Percentiles rank a stretch among this genome's conserved stretches.
These are phyloP conservation scores for Eutrema yunnanense DNA, from an alignment of 345 rosid genomes.

Conservation along the genomic window DNA sequence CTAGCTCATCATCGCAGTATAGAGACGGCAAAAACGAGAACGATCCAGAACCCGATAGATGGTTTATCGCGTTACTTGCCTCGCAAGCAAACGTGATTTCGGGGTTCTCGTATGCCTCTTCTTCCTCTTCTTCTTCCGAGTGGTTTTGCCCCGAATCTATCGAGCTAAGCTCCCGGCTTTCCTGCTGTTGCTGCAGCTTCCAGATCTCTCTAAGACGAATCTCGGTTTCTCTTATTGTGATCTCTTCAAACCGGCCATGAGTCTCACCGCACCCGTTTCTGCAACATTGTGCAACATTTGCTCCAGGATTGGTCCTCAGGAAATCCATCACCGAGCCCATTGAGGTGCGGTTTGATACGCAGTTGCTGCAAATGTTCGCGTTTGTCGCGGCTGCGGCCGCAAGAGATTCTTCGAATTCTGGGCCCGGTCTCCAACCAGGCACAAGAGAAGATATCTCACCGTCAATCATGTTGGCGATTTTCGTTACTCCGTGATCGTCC, in stretches of 20 bases:
- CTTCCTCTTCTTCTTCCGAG: slow-evolving; percentile 61
- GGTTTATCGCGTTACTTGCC: slow-evolving; percentile 21
- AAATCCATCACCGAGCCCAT: slow-evolving; percentile 80
- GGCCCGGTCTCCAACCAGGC: slow-evolving; percentile 80
- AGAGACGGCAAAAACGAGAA: slow-evolving; percentile 23
- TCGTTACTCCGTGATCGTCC: slow-evolving; percentile 81
- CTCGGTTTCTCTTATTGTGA: slow-evolving; percentile 49
- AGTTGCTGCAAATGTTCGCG: slow-evolving; percentile 57
- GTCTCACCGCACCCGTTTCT: slow-evolving; percentile 70
- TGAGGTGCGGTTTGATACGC: slow-evolving; percentile 75
- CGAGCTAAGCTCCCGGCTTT: slow-evolving; percentile 67
- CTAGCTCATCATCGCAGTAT: slow-evolving; percentile 33
- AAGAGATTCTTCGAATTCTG: slow-evolving; percentile 63
- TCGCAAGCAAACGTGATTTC: slow-evolving; percentile 25
- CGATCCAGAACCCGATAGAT: slow-evolving; percentile 33
- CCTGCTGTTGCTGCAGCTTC: slow-evolving; percentile 67
- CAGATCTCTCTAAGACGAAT: slow-evolving; percentile 54
- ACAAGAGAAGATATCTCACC: slow-evolving; percentile 78
- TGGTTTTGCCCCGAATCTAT: slow-evolving; percentile 60
- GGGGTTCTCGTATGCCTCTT: slow-evolving; percentile 21
- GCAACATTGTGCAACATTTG: slow-evolving; percentile 56
- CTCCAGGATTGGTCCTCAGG: slow-evolving; percentile 47
- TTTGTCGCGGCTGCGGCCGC: slow-evolving; percentile 41
- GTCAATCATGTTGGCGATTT: slow-evolving; percentile 88
- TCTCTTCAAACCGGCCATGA: slow-evolving; percentile 95